phyloP scores from a whole-genome alignment of 1,139 yeast genomes.

The Maudiozyma humilis region DNA sequence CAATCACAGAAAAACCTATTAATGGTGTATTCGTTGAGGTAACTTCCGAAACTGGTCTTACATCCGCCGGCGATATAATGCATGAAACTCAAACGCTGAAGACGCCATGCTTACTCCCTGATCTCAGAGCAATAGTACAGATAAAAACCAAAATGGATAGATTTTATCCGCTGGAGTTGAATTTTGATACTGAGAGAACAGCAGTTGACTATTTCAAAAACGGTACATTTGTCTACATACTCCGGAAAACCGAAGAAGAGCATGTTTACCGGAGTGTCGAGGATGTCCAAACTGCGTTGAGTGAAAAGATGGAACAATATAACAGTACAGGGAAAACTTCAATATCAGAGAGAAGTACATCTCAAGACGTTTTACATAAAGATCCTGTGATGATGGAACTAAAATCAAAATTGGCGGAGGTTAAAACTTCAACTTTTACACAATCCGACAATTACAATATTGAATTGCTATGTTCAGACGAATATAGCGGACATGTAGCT shows the following conservation, averaged over 20 bases:
- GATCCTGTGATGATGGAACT: constrained; percentile 21
- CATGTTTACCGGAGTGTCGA: constrained; percentile 7
- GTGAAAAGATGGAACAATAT: constrained; percentile 9
- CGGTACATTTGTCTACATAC: constrained; percentile 26
- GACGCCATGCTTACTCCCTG: constrained; percentile 69
- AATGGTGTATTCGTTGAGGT: constrained; percentile 32
- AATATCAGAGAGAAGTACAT: constrained; percentile 7
- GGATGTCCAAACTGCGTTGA: constrained; percentile 14
- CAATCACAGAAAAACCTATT: constrained; percentile 47
- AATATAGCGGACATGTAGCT: constrained; percentile 17
- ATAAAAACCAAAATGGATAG: constrained; percentile 21
- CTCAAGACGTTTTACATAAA: background rate
- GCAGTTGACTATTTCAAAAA: constrained; percentile 22
- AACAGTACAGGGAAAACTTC: constrained; percentile 11
- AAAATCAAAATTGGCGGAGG: constrained; percentile 5
- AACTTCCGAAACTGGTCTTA: constrained; percentile 41
- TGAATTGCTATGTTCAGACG: constrained; percentile 24
- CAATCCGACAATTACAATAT: constrained; percentile 16
- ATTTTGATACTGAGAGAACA: constrained; percentile 16
- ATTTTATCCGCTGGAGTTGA: constrained; percentile 26
- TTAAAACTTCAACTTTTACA: background rate
- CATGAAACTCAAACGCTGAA: constrained; percentile 19
- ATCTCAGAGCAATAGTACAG: constrained; percentile 39
- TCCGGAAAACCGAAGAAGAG: constrained; percentile 10
- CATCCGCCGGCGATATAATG: constrained; percentile 23